These are phyloP conservation scores for Fistulinella staudtii DNA, from an alignment of 1,284 basidiomycete genomes.

Conservation along the genomic window DNA sequence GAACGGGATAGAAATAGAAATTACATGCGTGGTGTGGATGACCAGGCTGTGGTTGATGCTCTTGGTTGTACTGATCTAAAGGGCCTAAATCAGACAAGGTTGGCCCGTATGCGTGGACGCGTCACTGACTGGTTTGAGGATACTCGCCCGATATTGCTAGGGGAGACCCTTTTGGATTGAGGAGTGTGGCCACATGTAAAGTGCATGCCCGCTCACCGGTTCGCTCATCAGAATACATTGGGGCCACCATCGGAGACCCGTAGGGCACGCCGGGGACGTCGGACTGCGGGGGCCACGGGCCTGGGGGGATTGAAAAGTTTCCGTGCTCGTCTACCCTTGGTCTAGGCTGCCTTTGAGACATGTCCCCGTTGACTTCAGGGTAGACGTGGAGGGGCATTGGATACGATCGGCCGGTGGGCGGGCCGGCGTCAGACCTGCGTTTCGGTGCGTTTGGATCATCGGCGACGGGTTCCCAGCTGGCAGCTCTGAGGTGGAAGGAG, in stretches of 20 bases:
- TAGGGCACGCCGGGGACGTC: conserved; percentile 32
- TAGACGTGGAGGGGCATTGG: conserved; percentile 34
- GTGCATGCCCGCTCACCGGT: conserved; percentile 33
- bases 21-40: conserved; percentile 34
- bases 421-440: conserved; percentile 32
- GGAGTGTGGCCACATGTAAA: conserved; percentile 4
- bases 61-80: conserved; percentile 32
- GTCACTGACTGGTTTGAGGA: conserved; percentile 31
- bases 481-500: conserved; percentile 41
- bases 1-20: conserved; percentile 17
- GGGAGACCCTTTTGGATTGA: conserved; percentile 19
- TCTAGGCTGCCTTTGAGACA: conserved; percentile 26
- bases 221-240: conserved; percentile 46
- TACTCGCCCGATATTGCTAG: conserved; percentile 31
- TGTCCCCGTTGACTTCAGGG: conserved; percentile 33
- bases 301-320: conserved; percentile 23
- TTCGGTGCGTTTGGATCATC: conserved; percentile 36
- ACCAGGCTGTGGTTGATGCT: conserved; percentile 31
- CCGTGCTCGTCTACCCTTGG: conserved; percentile 31
- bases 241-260: conserved; percentile 35
- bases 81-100: conserved; percentile 15
- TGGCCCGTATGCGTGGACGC: conserved; percentile 4
- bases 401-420: conserved; percentile 32
- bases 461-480: conserved; percentile 39
- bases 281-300: conserved; percentile 28